These are phyloP conservation scores for Botrytis paeoniae DNA, from an alignment of 2,329 filamentous ascomycete species.

Conservation along the genomic window DNA sequence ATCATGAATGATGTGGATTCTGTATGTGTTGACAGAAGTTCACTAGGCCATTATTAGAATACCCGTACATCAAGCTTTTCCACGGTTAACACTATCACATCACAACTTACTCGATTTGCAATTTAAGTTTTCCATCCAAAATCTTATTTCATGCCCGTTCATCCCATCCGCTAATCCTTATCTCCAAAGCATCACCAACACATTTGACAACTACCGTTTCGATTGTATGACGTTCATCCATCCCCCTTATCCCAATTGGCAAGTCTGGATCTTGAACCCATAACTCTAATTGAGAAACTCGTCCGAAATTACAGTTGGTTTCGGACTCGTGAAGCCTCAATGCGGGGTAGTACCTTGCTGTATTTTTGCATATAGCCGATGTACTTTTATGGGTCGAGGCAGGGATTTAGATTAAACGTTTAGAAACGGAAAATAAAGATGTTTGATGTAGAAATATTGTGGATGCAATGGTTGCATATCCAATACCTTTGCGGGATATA, in stretches of 20 bases:
- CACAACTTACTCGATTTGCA: background rate
- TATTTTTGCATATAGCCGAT: background rate
- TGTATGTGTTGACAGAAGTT: background rate
- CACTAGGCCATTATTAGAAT: background rate
- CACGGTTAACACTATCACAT: background rate
- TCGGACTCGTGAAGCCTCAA: background rate
- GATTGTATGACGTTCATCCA: background rate
- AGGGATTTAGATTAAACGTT: background rate
- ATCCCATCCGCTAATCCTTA: background rate
- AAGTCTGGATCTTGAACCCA: background rate
- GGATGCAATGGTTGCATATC: background rate
- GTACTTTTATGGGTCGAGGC: background rate
- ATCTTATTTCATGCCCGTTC: background rate
- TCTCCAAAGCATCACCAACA: background rate
- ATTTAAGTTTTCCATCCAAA: background rate
- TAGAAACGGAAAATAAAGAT: background rate
- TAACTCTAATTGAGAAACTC: background rate
- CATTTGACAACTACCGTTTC: background rate
- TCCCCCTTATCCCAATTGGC: background rate
- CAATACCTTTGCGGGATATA: background rate
- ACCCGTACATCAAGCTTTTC: background rate
- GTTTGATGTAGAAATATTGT: background rate
- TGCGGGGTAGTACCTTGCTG: background rate
- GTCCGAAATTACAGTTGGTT: background rate
- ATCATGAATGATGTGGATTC: background rate